These are phyloP conservation scores for Paraleonurus japonicus DNA, from an alignment of 257 asterid species.

Conservation along the genomic window DNA sequence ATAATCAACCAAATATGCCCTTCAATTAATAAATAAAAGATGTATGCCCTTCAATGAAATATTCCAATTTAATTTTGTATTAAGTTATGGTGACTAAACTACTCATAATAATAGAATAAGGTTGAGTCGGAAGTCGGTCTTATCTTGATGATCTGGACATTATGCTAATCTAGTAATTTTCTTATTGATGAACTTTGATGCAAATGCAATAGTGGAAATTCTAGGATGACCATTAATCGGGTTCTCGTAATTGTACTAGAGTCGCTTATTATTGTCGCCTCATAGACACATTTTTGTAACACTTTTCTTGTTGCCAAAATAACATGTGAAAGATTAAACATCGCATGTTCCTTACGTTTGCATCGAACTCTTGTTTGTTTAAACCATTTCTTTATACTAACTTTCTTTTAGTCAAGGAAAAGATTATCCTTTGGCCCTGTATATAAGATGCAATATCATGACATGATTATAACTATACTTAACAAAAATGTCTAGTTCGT, in stretches of 20 bases:
- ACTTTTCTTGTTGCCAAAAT: neutral
- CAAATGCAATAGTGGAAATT: neutral
- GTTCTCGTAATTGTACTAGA: conserved; percentile 13
- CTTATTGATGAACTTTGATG: neutral
- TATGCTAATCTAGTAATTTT: neutral
- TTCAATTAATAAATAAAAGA: too few relatives aligned
- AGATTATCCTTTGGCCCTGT: neutral
- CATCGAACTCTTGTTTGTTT: neutral
- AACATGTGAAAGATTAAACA: neutral
- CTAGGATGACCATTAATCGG: neutral
- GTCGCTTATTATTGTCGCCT: neutral
- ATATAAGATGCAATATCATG: neutral
- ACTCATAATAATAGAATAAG: neutral
- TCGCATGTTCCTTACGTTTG: neutral
- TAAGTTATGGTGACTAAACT: neutral
- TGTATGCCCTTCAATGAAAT: too few relatives aligned
- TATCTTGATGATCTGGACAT: neutral
- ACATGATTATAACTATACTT: neutral
- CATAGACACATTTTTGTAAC: neutral
- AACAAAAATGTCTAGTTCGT: conserved; percentile 1
- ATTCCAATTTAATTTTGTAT: neutral
- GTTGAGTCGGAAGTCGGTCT: neutral
- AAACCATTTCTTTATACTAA: neutral
- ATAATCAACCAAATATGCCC: too few relatives aligned
- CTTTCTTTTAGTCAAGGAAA: neutral